Base-by-base conservation (phyloP, 495 filamentous ascomycete species). In the Melanomma pulvis-pyrius region DNA sequence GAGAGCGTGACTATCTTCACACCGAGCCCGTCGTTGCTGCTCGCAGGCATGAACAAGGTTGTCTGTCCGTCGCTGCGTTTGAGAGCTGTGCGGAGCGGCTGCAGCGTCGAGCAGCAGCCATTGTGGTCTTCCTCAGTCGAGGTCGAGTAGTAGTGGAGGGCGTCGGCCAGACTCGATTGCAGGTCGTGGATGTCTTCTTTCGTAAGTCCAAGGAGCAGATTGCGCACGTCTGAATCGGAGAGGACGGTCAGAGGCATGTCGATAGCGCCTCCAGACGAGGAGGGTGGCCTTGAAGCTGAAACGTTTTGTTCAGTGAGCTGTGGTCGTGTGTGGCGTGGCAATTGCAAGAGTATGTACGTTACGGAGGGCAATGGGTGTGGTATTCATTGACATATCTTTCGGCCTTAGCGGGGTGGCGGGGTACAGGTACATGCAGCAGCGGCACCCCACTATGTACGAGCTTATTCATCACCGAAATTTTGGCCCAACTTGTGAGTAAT, bases 1-100 rank as follows among this genome's bases (percentile, higher is more conserved):
- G 65, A 59, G 12, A 82, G 68, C 7, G 85, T 87, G 13, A 89
- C 80, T 63, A 88, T 84, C 74, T 90, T 90, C 60, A 90, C 82
- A 9, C 86, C 87, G 15, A 85, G 73, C 0, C 81, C 83, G 30
- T 81, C 77, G 54, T 80, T 81, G 17, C 81, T 84, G 58, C 78
- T 85, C 1, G 90, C 90, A 3, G 94, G 94, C 94, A 97, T 98
- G 75, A 96, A 94, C 30, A 98, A 80, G 0, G 90, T 96, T 2
- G 90, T 96, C 46, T 86, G 84, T 39, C 91, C 89, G 79, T 91
- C 88, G 22, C 78, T 81, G 30, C 83, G 83, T 47, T 86, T 84
- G 50, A 93, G 83, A 0, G 87, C 83, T 0, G 90, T 90, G 50
- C 93, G 84, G 59, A 86, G 84, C 0, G 93, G 93, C 72, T 96